Conservation (phyloP, 2,329 filamentous ascomycete genomes). For the Claviceps capensis region DNA sequence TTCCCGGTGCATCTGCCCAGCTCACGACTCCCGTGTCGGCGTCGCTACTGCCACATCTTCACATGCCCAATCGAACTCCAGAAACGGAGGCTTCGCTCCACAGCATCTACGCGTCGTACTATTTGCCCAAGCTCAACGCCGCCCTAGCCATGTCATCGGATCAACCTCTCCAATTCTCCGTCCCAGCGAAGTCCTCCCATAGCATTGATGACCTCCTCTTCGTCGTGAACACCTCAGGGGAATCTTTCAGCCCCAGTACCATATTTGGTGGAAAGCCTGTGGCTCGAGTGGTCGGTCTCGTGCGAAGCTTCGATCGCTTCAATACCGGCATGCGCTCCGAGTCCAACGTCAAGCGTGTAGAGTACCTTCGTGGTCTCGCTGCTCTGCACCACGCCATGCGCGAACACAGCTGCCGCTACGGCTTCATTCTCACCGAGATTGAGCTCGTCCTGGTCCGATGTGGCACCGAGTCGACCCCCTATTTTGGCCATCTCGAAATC, state of each 20-base stretch:
- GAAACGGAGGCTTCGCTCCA: slow-evolving; percentile 69
- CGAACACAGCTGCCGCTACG: slow-evolving; percentile 83
- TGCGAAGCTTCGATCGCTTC: slow-evolving; percentile 86
- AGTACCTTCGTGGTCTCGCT: slow-evolving; percentile 76
- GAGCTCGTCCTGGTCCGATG: slow-evolving; percentile 84
- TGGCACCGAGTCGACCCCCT: slow-evolving; percentile 55
- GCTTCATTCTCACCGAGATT: slow-evolving; percentile 93
- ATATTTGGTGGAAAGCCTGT: slow-evolving; percentile 34
- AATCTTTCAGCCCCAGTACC: slow-evolving; percentile 40
- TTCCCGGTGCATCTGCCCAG: slow-evolving; percentile 59
- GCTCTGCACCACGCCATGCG: slow-evolving; percentile 87
- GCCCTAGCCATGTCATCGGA: slow-evolving; percentile 66
- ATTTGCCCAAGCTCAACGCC: slow-evolving; percentile 76
- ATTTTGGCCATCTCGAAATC: slow-evolving; percentile 83
- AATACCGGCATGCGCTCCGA: slow-evolving; percentile 89
- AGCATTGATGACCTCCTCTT: slow-evolving; percentile 44
- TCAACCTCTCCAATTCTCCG: slow-evolving; percentile 41
- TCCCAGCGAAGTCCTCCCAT: slow-evolving; percentile 20
- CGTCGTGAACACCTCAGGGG: slow-evolving; percentile 46
- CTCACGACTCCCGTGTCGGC: slow-evolving; percentile 55
- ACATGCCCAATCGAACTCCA: slow-evolving; percentile 48
- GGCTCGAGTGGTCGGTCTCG: slow-evolving; percentile 62
- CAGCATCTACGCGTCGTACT: slow-evolving; percentile 61
- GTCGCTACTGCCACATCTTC: slow-evolving; percentile 45
- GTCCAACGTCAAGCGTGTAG: slow-evolving; percentile 69